Evolutionary conservation across 2,329 filamentous ascomycete genomes (phyloP).

Genomic region (Chrysoporthe cubensis): DNA sequence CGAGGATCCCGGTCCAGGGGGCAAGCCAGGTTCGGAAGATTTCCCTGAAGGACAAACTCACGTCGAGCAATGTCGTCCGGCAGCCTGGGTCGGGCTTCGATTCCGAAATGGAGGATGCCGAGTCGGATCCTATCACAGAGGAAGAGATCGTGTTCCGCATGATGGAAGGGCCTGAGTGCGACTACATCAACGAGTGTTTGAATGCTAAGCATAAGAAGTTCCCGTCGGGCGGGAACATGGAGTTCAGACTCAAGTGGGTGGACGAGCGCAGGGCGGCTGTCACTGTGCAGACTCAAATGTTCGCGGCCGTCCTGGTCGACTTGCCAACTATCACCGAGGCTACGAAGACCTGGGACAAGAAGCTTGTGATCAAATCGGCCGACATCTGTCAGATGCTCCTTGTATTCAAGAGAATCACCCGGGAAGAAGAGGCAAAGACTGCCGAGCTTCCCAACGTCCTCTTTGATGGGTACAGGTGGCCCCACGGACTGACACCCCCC

Average conservation of each 20-base stretch:
- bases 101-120: slow-evolving; percentile 90
- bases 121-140: slow-evolving; percentile 85
- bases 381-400: slow-evolving; percentile 90
- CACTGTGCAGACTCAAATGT: slow-evolving; percentile 69
- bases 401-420: slow-evolving; percentile 70
- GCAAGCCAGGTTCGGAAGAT: slow-evolving; percentile 46
- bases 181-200: slow-evolving; percentile 62
- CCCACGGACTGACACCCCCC: slow-evolving; percentile 84
- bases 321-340: slow-evolving; percentile 85
- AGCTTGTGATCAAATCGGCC: slow-evolving; percentile 84
- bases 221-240: slow-evolving; percentile 67
- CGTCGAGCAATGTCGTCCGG: slow-evolving; percentile 46
- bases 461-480: slow-evolving; percentile 71
- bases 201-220: slow-evolving; percentile 26
- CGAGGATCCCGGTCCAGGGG: slow-evolving; percentile 40
- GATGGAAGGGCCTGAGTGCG: slow-evolving; percentile 81
- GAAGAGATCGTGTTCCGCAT: slow-evolving; percentile 90
- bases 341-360: slow-evolving; percentile 93
- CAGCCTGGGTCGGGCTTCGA: slow-evolving; percentile 90
- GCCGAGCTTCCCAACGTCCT: slow-evolving; percentile 73
- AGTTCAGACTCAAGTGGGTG: slow-evolving; percentile 81
- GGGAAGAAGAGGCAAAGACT: slow-evolving; percentile 67
- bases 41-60: slow-evolving; percentile 43
- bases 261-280: slow-evolving; percentile 76
- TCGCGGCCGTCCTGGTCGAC: slow-evolving; percentile 80